Percentiles rank a stretch among this genome's conserved stretches.
phyloP scores from a whole-genome alignment of 192 early-diverging fungal genomes.

The Geranomyces michiganensis region DNA sequence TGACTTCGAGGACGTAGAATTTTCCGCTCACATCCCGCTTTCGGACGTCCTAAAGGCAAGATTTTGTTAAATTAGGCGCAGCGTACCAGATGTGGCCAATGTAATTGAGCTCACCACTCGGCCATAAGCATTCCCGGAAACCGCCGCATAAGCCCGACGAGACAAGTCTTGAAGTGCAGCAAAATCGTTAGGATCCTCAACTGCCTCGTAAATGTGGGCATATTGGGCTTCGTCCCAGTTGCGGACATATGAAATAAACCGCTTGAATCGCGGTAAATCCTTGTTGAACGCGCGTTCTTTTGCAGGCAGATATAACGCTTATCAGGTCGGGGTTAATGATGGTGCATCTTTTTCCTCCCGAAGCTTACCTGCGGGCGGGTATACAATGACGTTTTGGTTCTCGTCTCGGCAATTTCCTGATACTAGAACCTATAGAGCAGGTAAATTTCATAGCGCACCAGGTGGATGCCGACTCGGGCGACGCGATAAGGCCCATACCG shows the following conservation, averaged over 20 bases:
- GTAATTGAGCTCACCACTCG: slow-evolving; percentile 39
- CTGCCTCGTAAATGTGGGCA: slow-evolving; percentile 32
- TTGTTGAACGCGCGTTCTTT: slow-evolving; percentile 44
- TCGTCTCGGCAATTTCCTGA: slow-evolving; percentile 45
- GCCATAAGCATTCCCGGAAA: slow-evolving; percentile 44
- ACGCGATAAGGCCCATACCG: slow-evolving; percentile 26
- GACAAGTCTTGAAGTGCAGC: slow-evolving; percentile 43
- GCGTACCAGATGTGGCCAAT: neutral
- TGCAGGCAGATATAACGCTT: too few relatives aligned
- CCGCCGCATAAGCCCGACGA: slow-evolving; percentile 38
- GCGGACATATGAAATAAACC: slow-evolving; percentile 41
- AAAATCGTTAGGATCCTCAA: slow-evolving; percentile 35
- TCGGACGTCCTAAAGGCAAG: slow-evolving; percentile 27
- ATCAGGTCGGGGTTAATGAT: neutral
- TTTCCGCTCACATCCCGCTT: slow-evolving; percentile 44
- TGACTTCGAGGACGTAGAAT: slow-evolving; percentile 44
- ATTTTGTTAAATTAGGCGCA: neutral
- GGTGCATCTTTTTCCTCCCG: neutral
- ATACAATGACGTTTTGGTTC: slow-evolving; percentile 37
- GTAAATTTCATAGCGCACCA: too few relatives aligned
- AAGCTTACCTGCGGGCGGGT: slow-evolving; percentile 37
- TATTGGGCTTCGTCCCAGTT: slow-evolving; percentile 42
- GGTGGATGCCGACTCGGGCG: too few relatives aligned
- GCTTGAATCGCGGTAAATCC: slow-evolving; percentile 39
- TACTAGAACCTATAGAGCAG: slow-evolving; percentile 31